Percentiles rank a stretch among this genome's conserved stretches.
Conservation (phyloP, 176 grass and related monocot genomes). For the Pontederia crassipes region DNA sequence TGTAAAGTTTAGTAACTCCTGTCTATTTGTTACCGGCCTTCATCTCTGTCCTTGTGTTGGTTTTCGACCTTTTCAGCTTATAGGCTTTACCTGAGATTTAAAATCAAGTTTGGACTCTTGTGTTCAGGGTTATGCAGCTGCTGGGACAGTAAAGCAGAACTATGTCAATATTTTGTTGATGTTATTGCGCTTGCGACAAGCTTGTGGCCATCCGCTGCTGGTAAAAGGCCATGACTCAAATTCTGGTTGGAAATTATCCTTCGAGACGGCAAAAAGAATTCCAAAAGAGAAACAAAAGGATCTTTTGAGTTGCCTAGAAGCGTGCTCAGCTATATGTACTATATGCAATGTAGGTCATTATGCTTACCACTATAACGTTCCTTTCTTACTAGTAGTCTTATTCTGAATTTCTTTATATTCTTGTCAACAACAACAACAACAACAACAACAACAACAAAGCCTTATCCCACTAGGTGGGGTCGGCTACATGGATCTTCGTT, state of each 20-base stretch:
- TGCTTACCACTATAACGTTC: too few relatives aligned
- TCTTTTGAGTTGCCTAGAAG: constrained; percentile 74
- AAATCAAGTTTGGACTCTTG: background rate
- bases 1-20: background rate
- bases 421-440: too few relatives aligned
- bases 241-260: constrained; percentile 56
- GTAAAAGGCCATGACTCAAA: constrained; percentile 66
- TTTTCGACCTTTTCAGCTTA: background rate
- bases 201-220: constrained; percentile 80
- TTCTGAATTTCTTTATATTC: too few relatives aligned
- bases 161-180: constrained; percentile 98
- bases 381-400: too few relatives aligned
- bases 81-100: background rate
- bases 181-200: constrained; percentile 93
- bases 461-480: too few relatives aligned
- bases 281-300: constrained; percentile 53
- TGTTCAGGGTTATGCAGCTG: constrained; percentile 82
- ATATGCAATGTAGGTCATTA: constrained; percentile 72
- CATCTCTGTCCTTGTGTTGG: background rate
- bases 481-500: too few relatives aligned
- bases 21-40: background rate
- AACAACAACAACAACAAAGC: too few relatives aligned
- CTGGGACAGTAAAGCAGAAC: constrained; percentile 95
- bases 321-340: constrained; percentile 68
- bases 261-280: constrained; percentile 63